Conservation (phyloP, 1,284 basidiomycete genomes). For the Ceratobasidium theobromae region DNA sequence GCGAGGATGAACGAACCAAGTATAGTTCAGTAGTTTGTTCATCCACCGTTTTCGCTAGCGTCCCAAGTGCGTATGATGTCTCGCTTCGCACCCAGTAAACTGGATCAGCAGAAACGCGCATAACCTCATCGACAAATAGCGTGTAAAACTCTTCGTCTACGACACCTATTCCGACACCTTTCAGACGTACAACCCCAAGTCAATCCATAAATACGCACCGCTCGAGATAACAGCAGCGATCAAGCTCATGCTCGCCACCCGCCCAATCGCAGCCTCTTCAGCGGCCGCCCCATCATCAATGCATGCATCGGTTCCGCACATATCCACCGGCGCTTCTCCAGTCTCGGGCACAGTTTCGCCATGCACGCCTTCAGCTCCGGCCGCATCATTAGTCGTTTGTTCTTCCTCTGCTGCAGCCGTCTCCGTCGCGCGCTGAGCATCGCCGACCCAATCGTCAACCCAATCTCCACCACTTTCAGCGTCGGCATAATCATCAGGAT, state of each 20-base stretch:
- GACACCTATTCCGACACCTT: slow-evolving; percentile 50
- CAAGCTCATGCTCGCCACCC: slow-evolving; percentile 89
- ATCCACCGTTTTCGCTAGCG: slow-evolving; percentile 82
- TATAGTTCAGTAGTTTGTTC: slow-evolving; percentile 63
- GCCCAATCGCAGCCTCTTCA: slow-evolving; percentile 80
- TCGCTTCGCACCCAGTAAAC: slow-evolving; percentile 87
- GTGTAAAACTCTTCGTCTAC: slow-evolving; percentile 60
- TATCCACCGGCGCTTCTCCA: slow-evolving; percentile 8
- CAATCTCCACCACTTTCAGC: background rate
- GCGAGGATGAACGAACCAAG: slow-evolving; percentile 54
- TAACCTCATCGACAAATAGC: slow-evolving; percentile 80
- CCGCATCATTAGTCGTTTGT: too few relatives aligned
- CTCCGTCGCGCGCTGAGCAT: too few relatives aligned
- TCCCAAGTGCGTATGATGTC: slow-evolving; percentile 86
- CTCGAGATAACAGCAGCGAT: slow-evolving; percentile 82
- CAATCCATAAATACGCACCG: slow-evolving; percentile 49
- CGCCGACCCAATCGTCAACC: background rate
- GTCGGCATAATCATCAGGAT: slow-evolving; percentile 25
- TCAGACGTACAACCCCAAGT: background rate
- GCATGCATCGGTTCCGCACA: slow-evolving; percentile 36
- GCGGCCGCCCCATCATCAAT: slow-evolving; percentile 27
- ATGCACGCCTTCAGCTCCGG: too few relatives aligned
- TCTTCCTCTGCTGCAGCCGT: too few relatives aligned
- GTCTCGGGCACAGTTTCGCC: background rate
- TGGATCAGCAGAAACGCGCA: slow-evolving; percentile 74